Base-by-base conservation (phyloP, 495 filamentous ascomycete species). In the Penicillium odoratum region DNA sequence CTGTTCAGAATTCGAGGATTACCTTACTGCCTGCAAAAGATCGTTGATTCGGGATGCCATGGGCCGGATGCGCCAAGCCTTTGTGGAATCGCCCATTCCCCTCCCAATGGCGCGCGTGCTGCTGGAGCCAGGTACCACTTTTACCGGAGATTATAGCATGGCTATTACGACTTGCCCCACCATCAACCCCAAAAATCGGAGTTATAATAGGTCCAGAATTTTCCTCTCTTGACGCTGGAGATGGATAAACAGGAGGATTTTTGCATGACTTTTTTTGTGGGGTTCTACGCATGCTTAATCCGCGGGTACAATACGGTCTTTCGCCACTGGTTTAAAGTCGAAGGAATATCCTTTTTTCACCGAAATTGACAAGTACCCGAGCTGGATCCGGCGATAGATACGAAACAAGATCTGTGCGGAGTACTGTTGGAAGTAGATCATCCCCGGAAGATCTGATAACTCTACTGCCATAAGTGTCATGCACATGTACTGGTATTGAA, bases 21-120 rank as follows among this genome's bases (percentile, higher is more conserved):
- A 21, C 21, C 21, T 21, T 21, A 21, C 21, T 21, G 21, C 21
- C 21, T 21, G 21, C 21, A 21, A 21, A 21, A 21, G 21, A 2
- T 21, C 21, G 40, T 54, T 46, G 38, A 38, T 52, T 62, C 56
- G 59, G 63, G 26, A 50, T 53, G 45, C 50, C 49, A 57, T 53
- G 54, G 54, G 31, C 28, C 28, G 36, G n/a, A 26, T 31, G 30
- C 40, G 63, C 60, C 63, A 66, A 66, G 63, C 58, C 52, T 60
- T 60, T 26, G 13, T 48, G 43, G 43, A 46, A 21, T 48, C 26
- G 46, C 46, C 26, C 31, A 48, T 48, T 48, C 26, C n/a, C 28
- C 46, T 31, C 25, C 15, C 16, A 34, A 44, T 43, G 38, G 25
- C 44, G 34, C 44, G 34, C 30, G 31, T 31, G 15, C 46, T 13